These are phyloP conservation scores for Boletus coccyginus DNA, from an alignment of 768 basidiomycete genomes.

Conservation along the genomic window DNA sequence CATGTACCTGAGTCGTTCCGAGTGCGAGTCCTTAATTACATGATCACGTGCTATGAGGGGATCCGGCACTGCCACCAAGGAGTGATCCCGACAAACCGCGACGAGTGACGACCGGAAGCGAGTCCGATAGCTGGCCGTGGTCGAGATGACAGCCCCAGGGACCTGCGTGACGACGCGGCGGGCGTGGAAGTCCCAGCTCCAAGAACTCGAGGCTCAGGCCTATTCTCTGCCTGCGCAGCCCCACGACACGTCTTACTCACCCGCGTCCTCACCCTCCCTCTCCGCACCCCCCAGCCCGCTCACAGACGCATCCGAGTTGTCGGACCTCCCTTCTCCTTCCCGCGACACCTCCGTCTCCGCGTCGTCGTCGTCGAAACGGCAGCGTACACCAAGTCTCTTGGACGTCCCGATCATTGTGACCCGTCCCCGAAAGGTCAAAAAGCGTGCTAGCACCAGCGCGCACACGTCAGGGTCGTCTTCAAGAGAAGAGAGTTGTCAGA, in stretches of 20 bases:
- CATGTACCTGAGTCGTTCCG: too few relatives aligned
- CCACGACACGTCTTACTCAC: conserved; percentile 4
- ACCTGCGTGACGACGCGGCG: conserved; percentile 30
- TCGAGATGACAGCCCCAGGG: conserved; percentile 15
- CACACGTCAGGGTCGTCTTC: conserved; percentile 37
- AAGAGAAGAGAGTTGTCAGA: conserved; percentile 43
- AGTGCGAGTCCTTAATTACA: too few relatives aligned
- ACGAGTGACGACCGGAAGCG: too few relatives aligned
- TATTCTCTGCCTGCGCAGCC: neutral
- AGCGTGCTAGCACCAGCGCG: conserved; percentile 18
- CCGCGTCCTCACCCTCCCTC: conserved; percentile 17
- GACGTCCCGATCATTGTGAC: neutral
- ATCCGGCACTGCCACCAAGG: conserved; percentile 23
- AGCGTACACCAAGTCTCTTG: conserved; percentile 11
- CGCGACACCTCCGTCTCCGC: conserved; percentile 23
- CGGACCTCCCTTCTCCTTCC: conserved; percentile 10
- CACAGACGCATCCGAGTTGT: conserved; percentile 19
- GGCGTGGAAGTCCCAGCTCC: conserved; percentile 27
- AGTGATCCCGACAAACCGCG: neutral
- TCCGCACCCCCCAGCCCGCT: conserved; percentile 22
- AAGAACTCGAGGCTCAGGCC: conserved; percentile 7
- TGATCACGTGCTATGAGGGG: conserved; percentile 11
- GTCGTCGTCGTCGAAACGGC: conserved; percentile 26
- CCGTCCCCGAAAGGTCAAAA: conserved; percentile 25
- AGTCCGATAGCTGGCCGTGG: neutral